Base-by-base conservation (phyloP, 1,284 basidiomycete genomes). In the Coriolopsis trogii region DNA sequence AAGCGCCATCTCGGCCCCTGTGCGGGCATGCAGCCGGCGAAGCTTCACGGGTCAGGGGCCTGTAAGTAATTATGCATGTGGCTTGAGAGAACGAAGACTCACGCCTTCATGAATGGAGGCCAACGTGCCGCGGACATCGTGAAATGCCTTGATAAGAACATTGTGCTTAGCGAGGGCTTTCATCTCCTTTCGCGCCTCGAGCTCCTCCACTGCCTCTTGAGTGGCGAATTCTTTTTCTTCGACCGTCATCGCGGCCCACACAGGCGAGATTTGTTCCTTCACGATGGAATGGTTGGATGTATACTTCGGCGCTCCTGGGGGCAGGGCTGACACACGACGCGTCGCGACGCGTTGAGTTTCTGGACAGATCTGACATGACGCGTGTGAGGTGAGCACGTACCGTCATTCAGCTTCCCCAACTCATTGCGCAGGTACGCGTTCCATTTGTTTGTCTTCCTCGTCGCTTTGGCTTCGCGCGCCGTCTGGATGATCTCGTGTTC, bases 1-100 rank as follows among this genome's bases (percentile, higher is more conserved):
- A 12, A 62, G 37, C 6, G 60, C 23, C 24, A 60, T 28, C 24
- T 62, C 60, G 18, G 41, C 31, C 0, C 53, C 46, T 9, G 60
- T 62, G 13, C 60, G 49, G 9, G 45, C 24, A 26, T 52, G 21
- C 12, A 58, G 45, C n/a, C n/a, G n/a, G n/a, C n/a, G n/a, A n/a
- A n/a, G n/a, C n/a, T n/a, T n/a, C n/a, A n/a, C n/a, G n/a, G n/a
- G n/a, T n/a, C n/a, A n/a, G n/a, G n/a, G 10, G 31, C 24, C n/a
- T 43, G 24, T 3, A n/a, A n/a, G n/a, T n/a, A n/a, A n/a, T n/a
- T n/a, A n/a, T n/a, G n/a, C n/a, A n/a, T n/a, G n/a, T 52, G 43
- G 39, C 33, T 12, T 23, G 21, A 41, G 26, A 26, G 23, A 16
- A 16, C 24, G 26, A 24, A 7, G 7, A 31, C 36, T 21, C 42